phyloP scores from a whole-genome alignment of 306 rosid species.

The Arachis stenosperma region DNA sequence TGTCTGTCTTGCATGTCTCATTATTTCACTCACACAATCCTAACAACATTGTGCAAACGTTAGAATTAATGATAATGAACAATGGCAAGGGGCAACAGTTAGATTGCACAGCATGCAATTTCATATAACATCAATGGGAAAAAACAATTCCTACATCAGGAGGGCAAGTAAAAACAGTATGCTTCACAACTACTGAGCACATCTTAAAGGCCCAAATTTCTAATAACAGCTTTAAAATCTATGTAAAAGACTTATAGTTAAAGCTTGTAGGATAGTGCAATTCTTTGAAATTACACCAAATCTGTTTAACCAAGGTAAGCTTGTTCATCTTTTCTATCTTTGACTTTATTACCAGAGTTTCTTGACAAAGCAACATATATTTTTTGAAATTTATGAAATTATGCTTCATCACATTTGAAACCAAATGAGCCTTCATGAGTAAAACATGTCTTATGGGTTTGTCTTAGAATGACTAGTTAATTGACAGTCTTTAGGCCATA shows the following conservation, averaged over 20 bases:
- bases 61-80: slow-evolving; percentile 31
- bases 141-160: background rate
- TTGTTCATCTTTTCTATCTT: slow-evolving; percentile 1
- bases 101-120: slow-evolving; percentile 1
- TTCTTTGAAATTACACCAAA: slow-evolving; percentile 16
- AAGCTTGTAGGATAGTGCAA: background rate
- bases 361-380: slow-evolving; percentile 7
- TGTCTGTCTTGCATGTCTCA: slow-evolving; percentile 71
- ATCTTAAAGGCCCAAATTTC: no score
- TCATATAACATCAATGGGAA: slow-evolving; percentile 11
- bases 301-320: slow-evolving; percentile 6
- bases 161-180: slow-evolving; percentile 4
- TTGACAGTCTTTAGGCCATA: background rate
- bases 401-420: slow-evolving; percentile 1
- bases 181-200: background rate
- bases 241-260: background rate
- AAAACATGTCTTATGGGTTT: slow-evolving; percentile 1
- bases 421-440: slow-evolving; percentile 12
- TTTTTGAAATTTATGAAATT: background rate
- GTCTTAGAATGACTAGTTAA: slow-evolving; percentile 14
- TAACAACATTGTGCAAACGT: slow-evolving; percentile 44
- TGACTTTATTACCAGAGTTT: slow-evolving; percentile 17
- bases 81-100: slow-evolving; percentile 3
- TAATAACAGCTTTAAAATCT: slow-evolving; percentile 1
- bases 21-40: slow-evolving; percentile 81